Evolutionary conservation across 768 basidiomycete species (phyloP).

Genomic region (Boletus rubropictus): DNA sequence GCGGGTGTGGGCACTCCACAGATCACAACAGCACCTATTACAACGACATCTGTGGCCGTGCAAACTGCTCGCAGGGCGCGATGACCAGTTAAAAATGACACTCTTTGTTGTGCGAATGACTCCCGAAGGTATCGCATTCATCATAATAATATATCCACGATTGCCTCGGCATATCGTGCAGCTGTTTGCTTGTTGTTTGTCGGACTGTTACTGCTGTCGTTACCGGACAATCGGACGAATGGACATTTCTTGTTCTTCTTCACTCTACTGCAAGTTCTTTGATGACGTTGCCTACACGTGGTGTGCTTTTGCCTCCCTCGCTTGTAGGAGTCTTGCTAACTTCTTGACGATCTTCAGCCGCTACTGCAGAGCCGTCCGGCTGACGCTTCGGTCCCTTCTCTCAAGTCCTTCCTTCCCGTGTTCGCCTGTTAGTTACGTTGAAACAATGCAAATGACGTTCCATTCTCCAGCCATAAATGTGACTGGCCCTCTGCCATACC

Average conservation of each 20-base stretch:
- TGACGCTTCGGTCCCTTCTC: not conserved
- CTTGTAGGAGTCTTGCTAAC: constrained; percentile 2
- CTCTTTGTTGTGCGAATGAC: not conserved
- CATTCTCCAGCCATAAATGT: not conserved
- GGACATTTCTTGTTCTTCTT: not conserved
- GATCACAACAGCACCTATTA: constrained; percentile 2
- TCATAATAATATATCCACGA: not conserved
- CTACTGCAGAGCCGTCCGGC: not conserved
- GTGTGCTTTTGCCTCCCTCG: constrained; percentile 8
- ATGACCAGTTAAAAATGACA: not conserved
- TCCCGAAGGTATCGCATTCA: not conserved
- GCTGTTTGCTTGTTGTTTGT: not conserved
- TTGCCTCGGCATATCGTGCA: not conserved
- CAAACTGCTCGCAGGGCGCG: constrained; percentile 6
- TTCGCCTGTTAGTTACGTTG: not conserved
- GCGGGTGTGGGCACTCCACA: not conserved
- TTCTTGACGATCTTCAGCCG: not conserved
- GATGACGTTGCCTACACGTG: not conserved
- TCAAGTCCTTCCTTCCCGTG: not conserved
- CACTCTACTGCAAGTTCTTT: not conserved
- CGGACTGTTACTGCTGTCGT: not conserved
- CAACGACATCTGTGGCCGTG: not conserved
- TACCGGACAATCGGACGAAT: not conserved
- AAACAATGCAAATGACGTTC: not conserved
- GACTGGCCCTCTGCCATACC: not conserved